Base-by-base conservation (phyloP, 2,329 filamentous ascomycete species). In the Colletotrichum tamarilloi region DNA sequence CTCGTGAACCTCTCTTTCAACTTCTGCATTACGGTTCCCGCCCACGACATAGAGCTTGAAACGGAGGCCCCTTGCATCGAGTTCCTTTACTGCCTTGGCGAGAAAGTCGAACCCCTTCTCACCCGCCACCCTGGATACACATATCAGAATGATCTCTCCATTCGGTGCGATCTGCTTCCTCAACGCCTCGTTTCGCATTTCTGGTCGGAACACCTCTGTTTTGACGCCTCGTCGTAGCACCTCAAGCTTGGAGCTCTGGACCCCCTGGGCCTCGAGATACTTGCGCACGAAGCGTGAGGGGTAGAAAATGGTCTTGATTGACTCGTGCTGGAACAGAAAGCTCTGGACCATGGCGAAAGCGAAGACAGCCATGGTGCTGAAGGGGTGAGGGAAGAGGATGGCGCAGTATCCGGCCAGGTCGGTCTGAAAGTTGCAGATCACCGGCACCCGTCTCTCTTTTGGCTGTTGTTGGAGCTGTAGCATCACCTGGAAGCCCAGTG, bases 91-190 rank as follows among this genome's bases (percentile, higher is more conserved):
- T 1, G 85, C 90, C 64, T 87, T 81, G 5, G 91, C 89, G 28
- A 94, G 84, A 77, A 93, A 94, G 58, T 90, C 89, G 77, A 93
- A 93, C 0, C 92, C 92, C 78, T 94, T 94, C 78, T 94, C 92
- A 1, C 90, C 91, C 0, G 92, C 92, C 28, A 94, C 84, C 35
- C 92, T 88, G 4, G 91, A 91, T 11, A 93, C 91, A 42, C 89
- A 92, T 66, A 92, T 85, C 30, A 94, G 87, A 58, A 94, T 88
- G 73, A 91, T 84, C 79, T 93, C 91, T 52, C 88, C 89, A 63
- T 89, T 86, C 0, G 91, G 90, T 0, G 91, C 91, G 30, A 93
- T 84, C 63, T 86, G 76, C 9, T 80, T 82, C 19, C 91, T 86
- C 70, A 91, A 85, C 4, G 82, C 79, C 6, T 88, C 84, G 75